These are phyloP conservation scores for Ogataea dorogensis DNA, from an alignment of 805 yeast species.

Conservation along the genomic window DNA sequence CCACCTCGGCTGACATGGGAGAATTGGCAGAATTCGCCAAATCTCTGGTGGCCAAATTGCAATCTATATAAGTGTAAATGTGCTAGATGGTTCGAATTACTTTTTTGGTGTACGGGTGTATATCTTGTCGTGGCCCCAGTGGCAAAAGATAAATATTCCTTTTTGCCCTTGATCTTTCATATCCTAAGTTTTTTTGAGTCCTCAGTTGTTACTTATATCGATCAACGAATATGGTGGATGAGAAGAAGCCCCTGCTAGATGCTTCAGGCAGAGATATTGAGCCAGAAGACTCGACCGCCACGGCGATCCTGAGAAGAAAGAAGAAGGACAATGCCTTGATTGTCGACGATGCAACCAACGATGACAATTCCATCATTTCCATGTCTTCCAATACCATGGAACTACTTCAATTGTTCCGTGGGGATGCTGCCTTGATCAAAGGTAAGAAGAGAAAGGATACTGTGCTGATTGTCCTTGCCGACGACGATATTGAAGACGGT, in stretches of 20 bases:
- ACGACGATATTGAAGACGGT: conserved; percentile 96
- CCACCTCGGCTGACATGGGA: conserved; percentile 71
- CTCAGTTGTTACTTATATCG: conserved; percentile 7
- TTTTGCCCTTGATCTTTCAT: conserved; percentile 13
- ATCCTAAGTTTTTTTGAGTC: conserved; percentile 9
- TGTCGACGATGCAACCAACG: conserved; percentile 96
- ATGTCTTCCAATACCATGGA: conserved; percentile 96
- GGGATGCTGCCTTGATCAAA: conserved; percentile 95
- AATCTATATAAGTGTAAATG: conserved; percentile 4
- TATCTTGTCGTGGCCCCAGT: conserved; percentile 3
- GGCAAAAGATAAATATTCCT: conserved; percentile 9
- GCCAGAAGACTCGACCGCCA: conserved; percentile 64
- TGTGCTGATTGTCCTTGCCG: conserved; percentile 90
- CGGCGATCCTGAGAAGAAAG: conserved; percentile 95
- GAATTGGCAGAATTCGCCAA: conserved; percentile 67
- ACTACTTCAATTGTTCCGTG: conserved; percentile 88
- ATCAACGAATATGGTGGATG: conserved; percentile 27
- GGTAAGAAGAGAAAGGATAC: conserved; percentile 99
- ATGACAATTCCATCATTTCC: conserved; percentile 94
- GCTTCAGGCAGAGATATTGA: conserved; percentile 36
- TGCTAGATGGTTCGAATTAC: conserved; percentile 2
- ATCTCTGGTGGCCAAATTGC: conserved; percentile 46
- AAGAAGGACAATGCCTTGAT: conserved; percentile 93
- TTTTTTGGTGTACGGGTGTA: conserved; percentile 7
- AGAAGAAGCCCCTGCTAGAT: conserved; percentile 38